Percentiles rank a stretch among this genome's conserved stretches.
Evolutionary conservation across 139 green algal species (phyloP).

Genomic region (Coelastrella sp.): DNA sequence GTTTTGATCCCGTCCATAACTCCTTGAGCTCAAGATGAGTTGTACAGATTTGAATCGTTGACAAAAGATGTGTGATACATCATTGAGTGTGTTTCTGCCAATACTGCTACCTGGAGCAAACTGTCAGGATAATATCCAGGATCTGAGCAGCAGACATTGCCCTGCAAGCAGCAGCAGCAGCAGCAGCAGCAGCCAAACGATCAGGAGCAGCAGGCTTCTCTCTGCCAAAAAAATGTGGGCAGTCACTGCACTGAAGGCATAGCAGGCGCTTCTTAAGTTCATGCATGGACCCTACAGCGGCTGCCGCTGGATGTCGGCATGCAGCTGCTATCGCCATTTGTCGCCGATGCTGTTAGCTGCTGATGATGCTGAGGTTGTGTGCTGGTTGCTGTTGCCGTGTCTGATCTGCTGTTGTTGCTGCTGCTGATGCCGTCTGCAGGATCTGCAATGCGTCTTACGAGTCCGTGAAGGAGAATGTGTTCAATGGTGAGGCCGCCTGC

Average conservation of each 20-base stretch:
- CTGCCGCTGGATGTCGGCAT: background rate
- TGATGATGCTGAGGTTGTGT: background rate
- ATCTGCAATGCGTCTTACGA: background rate
- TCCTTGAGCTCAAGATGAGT: no score
- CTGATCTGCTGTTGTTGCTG: background rate
- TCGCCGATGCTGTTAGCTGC: background rate
- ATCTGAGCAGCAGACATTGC: no score
- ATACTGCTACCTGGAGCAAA: no score
- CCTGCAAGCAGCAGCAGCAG: background rate
- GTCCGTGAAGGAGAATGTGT: constrained; percentile 17
- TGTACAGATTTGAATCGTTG: no score
- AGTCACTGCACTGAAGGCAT: no score
- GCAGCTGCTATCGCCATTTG: no score
- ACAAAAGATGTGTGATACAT: no score
- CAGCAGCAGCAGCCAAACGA: background rate
- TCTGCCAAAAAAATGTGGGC: no score
- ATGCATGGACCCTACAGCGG: background rate
- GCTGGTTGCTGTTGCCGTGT: no score
- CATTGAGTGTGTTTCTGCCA: no score
- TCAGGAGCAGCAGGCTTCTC: no score
- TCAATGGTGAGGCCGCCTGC: background rate
- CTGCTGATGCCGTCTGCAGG: background rate
- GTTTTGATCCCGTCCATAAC: background rate
- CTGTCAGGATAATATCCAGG: no score
- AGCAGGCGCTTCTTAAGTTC: background rate